These are phyloP conservation scores for Epithemia pelagica DNA, from an alignment of 108 stramenopile species.

Conservation along the genomic window DNA sequence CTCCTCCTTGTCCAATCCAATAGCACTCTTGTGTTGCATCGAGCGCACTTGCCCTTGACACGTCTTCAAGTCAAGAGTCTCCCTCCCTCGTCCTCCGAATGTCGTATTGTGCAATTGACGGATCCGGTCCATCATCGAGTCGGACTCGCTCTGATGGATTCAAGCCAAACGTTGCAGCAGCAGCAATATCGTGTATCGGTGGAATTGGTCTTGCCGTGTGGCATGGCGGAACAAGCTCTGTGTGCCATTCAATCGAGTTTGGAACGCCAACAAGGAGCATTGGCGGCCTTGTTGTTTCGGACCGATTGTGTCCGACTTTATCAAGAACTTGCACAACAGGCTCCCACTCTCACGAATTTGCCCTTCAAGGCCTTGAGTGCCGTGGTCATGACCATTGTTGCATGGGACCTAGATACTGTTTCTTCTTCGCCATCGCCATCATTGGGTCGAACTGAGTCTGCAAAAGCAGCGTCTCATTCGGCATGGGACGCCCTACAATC, in stretches of 20 bases:
- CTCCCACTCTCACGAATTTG: slow-evolving; percentile 9
- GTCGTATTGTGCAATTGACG: not conserved
- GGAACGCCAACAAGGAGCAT: not conserved
- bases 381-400: slow-evolving; percentile 29
- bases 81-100: not conserved
- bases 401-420: slow-evolving; percentile 19
- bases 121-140: slow-evolving; percentile 35
- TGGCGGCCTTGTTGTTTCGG: not conserved
- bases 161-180: slow-evolving; percentile 5
- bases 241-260: slow-evolving; percentile 48
- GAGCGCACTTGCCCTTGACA: slow-evolving; percentile 2
- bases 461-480: no score
- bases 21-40: slow-evolving; percentile 36
- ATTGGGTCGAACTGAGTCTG: not conserved
- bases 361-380: slow-evolving; percentile 36
- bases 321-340: slow-evolving; percentile 11
- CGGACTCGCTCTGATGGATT: slow-evolving; percentile 24
- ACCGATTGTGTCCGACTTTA: slow-evolving; percentile 28
- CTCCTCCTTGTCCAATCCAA: slow-evolving; percentile 38
- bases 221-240: slow-evolving; percentile 37
- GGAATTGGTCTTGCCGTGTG: slow-evolving; percentile 11
- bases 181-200: slow-evolving; percentile 24
- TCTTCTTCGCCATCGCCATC: slow-evolving; percentile 12
- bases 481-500: not conserved
- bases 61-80: not conserved